Base-by-base conservation (phyloP, 2,329 filamentous ascomycete species). In the Sclerotinia sclerotiorum region DNA sequence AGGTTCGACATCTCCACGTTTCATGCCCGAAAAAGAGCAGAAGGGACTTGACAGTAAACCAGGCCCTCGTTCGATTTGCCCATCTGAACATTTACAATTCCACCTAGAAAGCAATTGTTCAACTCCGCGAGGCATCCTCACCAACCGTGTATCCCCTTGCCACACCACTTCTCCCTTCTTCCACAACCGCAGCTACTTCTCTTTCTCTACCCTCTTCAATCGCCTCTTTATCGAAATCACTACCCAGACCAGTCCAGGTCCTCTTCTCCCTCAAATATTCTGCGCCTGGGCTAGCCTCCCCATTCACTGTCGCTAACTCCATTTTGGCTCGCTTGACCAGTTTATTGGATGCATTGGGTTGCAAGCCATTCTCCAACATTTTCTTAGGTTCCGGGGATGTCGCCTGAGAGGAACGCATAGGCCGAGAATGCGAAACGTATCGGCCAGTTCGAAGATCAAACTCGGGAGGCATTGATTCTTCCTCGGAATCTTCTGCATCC, bases 221-320 rank as follows among this genome's bases (percentile, higher is more conserved):
- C 61, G 85, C 83, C n/a, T 85, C 83, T 42, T 89, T 87, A 72
- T 84, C 83, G 74, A 93, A 96, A 77, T 99, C 95, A 70, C 88
- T 97, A 0, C 95, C 95, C 32, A 99, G 80, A 0, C 95, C 95
- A 76, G 90, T 90, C 95, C 95, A 99, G 5, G 92, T 97, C 68
- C 95, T 82, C 75, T 94, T 87, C 4, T 90, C 91, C 44, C 90
- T 86, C 71, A 99, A 81, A 74, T 87, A 98, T 78, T 97, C 92
- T 0, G 95, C 95, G 0, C 93, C 95, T 0, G 95, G 95, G 57
- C 94, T 98, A n/a, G 90, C 84, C 0, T 94, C 87, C 8, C 93
- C 93, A 64, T 94, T 94, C 73, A 98, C 88, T 57, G 89, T 88
- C 0, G 92, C 90, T 24, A 98, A 73, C 72, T 97, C 90, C 3